These are phyloP conservation scores for Paramecium octaurelia DNA, from an alignment of 73 alveolate genomes.

Conservation along the genomic window DNA sequence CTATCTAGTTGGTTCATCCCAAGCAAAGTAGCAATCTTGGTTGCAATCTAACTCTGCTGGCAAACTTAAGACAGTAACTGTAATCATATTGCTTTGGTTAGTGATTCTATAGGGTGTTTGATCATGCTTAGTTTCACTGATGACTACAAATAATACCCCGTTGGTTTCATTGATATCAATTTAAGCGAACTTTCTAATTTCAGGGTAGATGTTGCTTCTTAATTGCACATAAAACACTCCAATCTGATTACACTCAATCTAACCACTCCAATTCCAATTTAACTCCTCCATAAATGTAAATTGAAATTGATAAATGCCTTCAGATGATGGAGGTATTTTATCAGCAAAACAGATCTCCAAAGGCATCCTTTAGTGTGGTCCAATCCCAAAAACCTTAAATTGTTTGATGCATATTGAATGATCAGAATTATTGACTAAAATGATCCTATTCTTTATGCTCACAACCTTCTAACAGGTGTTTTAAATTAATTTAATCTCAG, in stretches of 20 bases:
- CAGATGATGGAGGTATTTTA: neutral
- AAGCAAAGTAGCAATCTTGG: neutral
- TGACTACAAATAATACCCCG: neutral
- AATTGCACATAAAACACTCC: neutral
- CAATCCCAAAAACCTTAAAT: neutral
- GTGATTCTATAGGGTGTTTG: constrained; percentile 27
- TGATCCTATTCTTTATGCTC: neutral
- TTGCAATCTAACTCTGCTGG: neutral
- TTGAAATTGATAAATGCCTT: neutral
- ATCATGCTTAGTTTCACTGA: constrained; percentile 35
- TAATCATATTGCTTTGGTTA: neutral
- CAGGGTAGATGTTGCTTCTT: neutral
- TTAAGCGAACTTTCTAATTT: neutral
- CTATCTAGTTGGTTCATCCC: neutral
- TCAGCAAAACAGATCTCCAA: neutral
- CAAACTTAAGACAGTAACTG: neutral
- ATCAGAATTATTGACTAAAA: neutral
- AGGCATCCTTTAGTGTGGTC: neutral
- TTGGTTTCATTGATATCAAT: constrained; percentile 29
- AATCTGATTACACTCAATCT: neutral
- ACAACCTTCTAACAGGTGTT: neutral
- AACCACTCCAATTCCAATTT: constrained; percentile 16
- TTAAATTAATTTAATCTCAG: neutral
- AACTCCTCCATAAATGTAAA: neutral
- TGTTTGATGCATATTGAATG: neutral